Evolutionary conservation across 2,329 filamentous ascomycete species (phyloP).

Genomic region (Sporothrix brunneoviolacea): DNA sequence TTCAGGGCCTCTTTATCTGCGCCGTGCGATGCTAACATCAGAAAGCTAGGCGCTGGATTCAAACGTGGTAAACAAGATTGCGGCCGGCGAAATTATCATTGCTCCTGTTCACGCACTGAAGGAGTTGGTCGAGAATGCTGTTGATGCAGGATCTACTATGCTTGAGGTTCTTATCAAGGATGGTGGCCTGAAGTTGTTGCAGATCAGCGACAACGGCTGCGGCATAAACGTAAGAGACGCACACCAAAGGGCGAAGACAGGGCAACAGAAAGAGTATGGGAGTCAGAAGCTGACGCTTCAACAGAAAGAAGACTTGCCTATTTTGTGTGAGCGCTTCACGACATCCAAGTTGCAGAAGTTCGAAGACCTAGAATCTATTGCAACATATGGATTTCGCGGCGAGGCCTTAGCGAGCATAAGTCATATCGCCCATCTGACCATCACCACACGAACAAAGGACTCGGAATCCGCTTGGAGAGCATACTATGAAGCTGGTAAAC

Average conservation of each 20-base stretch:
- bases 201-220: constrained; percentile 95
- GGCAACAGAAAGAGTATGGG: background rate
- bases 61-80: constrained; percentile 97
- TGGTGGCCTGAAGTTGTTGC: constrained; percentile 86
- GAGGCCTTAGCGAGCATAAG: constrained; percentile 97
- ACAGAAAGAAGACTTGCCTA: constrained; percentile 82
- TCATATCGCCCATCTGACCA: constrained; percentile 90
- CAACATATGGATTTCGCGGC: constrained; percentile 95
- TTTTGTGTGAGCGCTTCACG: constrained; percentile 92
- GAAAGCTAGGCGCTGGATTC: constrained; percentile 72
- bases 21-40: too few relatives aligned
- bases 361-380: constrained; percentile 83
- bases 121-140: constrained; percentile 92
- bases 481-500: constrained; percentile 74
- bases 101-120: constrained; percentile 94
- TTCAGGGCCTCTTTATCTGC: too few relatives aligned
- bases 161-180: constrained; percentile 92
- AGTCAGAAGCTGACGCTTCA: constrained; percentile 5
- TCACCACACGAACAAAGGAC: constrained; percentile 87
- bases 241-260: background rate
- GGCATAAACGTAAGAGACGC: constrained; percentile 70
- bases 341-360: constrained; percentile 93
- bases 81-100: constrained; percentile 95
- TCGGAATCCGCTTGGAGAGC: constrained; percentile 88
- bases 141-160: constrained; percentile 91